Base-by-base conservation (phyloP, 1,284 basidiomycete genomes). In the Volvariella surrecta region DNA sequence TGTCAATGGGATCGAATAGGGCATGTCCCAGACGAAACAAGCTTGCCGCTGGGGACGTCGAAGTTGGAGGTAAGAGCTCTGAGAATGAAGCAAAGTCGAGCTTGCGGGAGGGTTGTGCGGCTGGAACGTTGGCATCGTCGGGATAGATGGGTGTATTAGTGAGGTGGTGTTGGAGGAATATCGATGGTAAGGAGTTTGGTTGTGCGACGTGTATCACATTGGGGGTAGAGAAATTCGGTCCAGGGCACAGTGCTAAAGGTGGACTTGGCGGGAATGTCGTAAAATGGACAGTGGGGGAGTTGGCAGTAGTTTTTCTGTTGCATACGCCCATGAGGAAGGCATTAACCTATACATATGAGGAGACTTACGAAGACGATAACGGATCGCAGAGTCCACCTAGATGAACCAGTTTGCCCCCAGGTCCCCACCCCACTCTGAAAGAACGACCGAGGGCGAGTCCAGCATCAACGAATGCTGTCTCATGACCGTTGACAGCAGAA, bases 381-480 rank as follows among this genome's bases (percentile, higher is more conserved):
- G 80, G 77, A 1, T 72, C 71, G 57, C 81, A 83, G 37, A 93
- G 61, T 45, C 71, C 70, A 18, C 89, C 90, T 16, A 87, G 63
- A 63, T 94, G 86, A 19, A 83, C 82, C 13, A 96, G 59, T 37
- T 68, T 71, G 1, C 89, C 90, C 38, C 78, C 75, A 0, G 89
- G 85, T 11, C 93, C 90, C 90, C 92, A 98, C 2, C 89, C 83
- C 3, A 87, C 89, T 40, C 93, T 76, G 63, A 94, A 97, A 17
- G 89, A 91, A 20, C 92, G 77, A 13, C 92, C 93, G 45, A 94
- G 68, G 3, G 86, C 74, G 35, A 98, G 66, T 1, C 91, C 92
- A 6, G 89, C 82, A 63, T 98, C 95, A 6, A 79, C 67, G 38
- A 79, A 66, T 24, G 77, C 68, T 7, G 73, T 74, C 58, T 94